Evolutionary conservation across 164 flowering plant species (phyloP).

Genomic region (Litsea cubeba): DNA sequence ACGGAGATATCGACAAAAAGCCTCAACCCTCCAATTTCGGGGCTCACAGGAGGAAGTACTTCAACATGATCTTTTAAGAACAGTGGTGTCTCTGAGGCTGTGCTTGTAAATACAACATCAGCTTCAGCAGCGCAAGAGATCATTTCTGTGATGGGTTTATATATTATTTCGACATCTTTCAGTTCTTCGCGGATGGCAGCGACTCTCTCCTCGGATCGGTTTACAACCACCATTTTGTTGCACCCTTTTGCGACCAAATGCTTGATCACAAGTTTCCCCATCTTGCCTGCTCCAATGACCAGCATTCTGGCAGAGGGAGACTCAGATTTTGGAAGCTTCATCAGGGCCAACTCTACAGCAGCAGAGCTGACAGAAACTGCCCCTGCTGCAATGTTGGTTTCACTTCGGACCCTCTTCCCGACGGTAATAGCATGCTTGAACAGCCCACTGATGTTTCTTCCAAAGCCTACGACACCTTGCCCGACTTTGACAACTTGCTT

Average conservation of each 20-base stretch:
- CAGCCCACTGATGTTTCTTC: slow-evolving; percentile 81
- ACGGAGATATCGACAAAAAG: slow-evolving; percentile 91
- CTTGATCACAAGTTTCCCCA: slow-evolving; percentile 98
- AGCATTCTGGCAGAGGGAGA: slow-evolving; percentile 64
- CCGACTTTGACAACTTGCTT: slow-evolving; percentile 91
- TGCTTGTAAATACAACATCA: slow-evolving; percentile 91
- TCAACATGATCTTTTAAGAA: slow-evolving; percentile 62
- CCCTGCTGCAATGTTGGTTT: slow-evolving; percentile 87
- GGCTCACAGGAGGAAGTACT: slow-evolving; percentile 51
- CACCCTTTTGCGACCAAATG: slow-evolving; percentile 96
- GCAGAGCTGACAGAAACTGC: slow-evolving; percentile 99
- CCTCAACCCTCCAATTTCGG: slow-evolving; percentile 60
- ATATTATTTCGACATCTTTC: slow-evolving; percentile 66
- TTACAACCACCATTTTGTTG: slow-evolving; percentile 81
- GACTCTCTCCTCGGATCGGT: slow-evolving; percentile 84
- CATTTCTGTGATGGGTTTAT: slow-evolving; percentile 81
- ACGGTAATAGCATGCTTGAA: slow-evolving; percentile 92
- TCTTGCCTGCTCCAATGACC: slow-evolving; percentile 94
- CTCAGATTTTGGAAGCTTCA: slow-evolving; percentile 79
- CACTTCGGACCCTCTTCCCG: slow-evolving; percentile 89
- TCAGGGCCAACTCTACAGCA: slow-evolving; percentile 87
- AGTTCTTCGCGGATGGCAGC: slow-evolving; percentile 72
- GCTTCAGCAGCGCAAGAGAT: slow-evolving; percentile 69
- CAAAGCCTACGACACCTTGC: slow-evolving; percentile 84
- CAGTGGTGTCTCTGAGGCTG: slow-evolving; percentile 80